Conservation (phyloP, 2,329 filamentous ascomycete species). For the Venturia asperata region DNA sequence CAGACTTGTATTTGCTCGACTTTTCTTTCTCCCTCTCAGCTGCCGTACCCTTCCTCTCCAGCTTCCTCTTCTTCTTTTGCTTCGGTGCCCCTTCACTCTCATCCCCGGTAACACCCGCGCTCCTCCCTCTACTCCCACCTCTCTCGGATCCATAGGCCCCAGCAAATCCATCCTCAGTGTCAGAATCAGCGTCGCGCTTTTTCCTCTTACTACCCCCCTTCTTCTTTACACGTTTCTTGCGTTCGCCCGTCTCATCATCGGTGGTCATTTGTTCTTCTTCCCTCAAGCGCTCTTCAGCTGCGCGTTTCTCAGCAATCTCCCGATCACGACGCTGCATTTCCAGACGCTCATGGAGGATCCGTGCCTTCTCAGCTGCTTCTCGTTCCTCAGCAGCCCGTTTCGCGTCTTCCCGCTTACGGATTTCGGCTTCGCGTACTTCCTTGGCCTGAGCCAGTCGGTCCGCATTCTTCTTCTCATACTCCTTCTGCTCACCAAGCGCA, state of each 20-base stretch:
- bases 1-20: slow-evolving; percentile 70
- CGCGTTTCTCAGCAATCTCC: slow-evolving; percentile 61
- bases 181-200: slow-evolving; percentile 45
- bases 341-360: slow-evolving; percentile 79
- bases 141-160: slow-evolving; percentile 30
- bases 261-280: slow-evolving; percentile 73
- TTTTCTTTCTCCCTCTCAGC: slow-evolving; percentile 30
- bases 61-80: slow-evolving; percentile 53
- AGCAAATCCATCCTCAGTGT: slow-evolving; percentile 25
- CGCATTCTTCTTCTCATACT: slow-evolving; percentile 90
- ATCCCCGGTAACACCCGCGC: slow-evolving; percentile 38
- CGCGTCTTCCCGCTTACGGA: slow-evolving; percentile 69
- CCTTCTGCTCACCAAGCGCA: slow-evolving; percentile 72
- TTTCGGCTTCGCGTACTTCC: slow-evolving; percentile 71
- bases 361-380: slow-evolving; percentile 57
- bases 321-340: slow-evolving; percentile 70
- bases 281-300: slow-evolving; percentile 68
- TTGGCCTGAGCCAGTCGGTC: slow-evolving; percentile 77
- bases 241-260: slow-evolving; percentile 75
- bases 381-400: slow-evolving; percentile 59
- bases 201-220: slow-evolving; percentile 50
- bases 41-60: slow-evolving; percentile 46
- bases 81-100: slow-evolving; percentile 48
- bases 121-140: background rate
- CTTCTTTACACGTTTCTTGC: slow-evolving; percentile 58